These are phyloP conservation scores for Hyaloscypha hepaticicola DNA, from an alignment of 495 filamentous ascomycete species.

Conservation along the genomic window DNA sequence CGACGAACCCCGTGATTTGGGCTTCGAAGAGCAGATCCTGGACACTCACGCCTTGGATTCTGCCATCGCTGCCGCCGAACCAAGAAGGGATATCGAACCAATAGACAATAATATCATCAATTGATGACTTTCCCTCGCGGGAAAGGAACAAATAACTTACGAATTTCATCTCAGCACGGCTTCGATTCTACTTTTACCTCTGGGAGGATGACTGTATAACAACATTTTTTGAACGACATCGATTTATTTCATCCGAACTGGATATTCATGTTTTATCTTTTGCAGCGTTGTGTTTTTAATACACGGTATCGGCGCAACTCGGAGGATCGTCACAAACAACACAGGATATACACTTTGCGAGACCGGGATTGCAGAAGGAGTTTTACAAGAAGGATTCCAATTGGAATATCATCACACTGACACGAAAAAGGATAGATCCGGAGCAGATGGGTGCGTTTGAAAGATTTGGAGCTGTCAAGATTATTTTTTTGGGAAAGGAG, in stretches of 20 bases:
- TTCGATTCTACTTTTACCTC: conserved; percentile 14
- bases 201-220: conserved; percentile 26
- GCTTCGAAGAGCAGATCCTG: conserved; percentile 26
- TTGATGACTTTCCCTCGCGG: conserved; percentile 16
- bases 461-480: not conserved
- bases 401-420: too few species aligned
- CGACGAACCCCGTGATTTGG: conserved; percentile 26
- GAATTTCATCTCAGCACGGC: conserved; percentile 9
- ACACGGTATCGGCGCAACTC: not conserved
- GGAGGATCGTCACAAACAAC: not conserved
- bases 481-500: not conserved
- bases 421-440: not conserved
- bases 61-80: conserved; percentile 22
- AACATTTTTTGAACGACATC: not conserved
- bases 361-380: not conserved
- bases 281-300: conserved; percentile 6
- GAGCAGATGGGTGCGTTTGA: not conserved
- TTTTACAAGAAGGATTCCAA: not conserved
- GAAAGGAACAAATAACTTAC: conserved; percentile 10
- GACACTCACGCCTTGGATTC: conserved; percentile 28
- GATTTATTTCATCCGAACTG: conserved; percentile 1
- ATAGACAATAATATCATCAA: conserved; percentile 20
- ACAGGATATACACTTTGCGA: not conserved
- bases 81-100: conserved; percentile 7
- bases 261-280: not conserved